Percentiles rank a stretch among this genome's conserved stretches.
phyloP scores from a whole-genome alignment of 2,329 filamentous ascomycete genomes.

The Cordyceps cateniannulata region DNA sequence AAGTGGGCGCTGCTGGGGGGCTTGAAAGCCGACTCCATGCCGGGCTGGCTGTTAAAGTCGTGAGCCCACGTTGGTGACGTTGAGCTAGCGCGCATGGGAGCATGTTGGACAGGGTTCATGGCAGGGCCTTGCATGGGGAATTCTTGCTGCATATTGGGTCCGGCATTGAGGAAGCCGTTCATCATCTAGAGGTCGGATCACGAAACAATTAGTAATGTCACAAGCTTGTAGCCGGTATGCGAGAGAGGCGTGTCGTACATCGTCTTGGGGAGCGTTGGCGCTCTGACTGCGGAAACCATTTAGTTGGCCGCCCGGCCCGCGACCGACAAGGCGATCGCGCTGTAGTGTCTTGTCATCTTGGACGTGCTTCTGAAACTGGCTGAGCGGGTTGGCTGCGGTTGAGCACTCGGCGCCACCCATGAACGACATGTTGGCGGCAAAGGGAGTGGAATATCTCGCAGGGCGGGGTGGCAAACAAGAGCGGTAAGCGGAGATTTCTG shows the following conservation, averaged over 20 bases:
- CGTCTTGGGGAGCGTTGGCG: constrained; percentile 65
- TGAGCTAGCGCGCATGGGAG: constrained; percentile 47
- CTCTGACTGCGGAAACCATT: constrained; percentile 71
- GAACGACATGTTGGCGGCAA: constrained; percentile 71
- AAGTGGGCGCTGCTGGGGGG: constrained; percentile 56
- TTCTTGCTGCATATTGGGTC: constrained; percentile 50
- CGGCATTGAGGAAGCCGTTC: constrained; percentile 85
- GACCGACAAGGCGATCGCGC: constrained; percentile 76
- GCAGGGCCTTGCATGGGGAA: constrained; percentile 44
- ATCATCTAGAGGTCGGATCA: constrained; percentile 59
- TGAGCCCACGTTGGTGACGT: constrained; percentile 49
- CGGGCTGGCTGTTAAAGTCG: constrained; percentile 51
- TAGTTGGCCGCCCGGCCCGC: constrained; percentile 62
- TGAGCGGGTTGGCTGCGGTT: constrained; percentile 89
- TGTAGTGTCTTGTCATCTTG: constrained; percentile 94
- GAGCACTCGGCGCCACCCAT: constrained; percentile 95
- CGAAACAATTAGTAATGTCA: constrained; percentile 24
- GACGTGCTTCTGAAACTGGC: constrained; percentile 95
- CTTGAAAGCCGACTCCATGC: constrained; percentile 67
- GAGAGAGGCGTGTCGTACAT: constrained; percentile 39
- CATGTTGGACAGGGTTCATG: constrained; percentile 42
- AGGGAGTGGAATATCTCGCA: constrained; percentile 4
- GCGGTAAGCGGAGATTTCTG: neutral
- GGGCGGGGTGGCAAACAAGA: constrained; percentile 11
- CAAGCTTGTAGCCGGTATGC: constrained; percentile 6